Conservation (phyloP, 2,329 filamentous ascomycete genomes). For the Pyrenochaeta sp. region DNA sequence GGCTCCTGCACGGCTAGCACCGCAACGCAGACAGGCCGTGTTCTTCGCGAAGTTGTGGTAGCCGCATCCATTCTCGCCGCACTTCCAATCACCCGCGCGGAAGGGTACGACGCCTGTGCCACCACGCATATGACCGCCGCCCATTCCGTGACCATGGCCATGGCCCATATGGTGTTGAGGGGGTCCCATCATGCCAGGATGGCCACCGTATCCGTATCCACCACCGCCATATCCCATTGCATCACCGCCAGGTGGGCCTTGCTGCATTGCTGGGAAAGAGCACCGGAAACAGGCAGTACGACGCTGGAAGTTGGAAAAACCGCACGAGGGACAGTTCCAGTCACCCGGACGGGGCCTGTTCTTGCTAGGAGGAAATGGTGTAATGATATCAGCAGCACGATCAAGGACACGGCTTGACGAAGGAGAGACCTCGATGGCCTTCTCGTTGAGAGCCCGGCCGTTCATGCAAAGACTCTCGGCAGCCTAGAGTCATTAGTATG, state of each 20-base stretch:
- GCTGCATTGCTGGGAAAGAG: constrained; percentile 94
- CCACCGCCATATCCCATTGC: constrained; percentile 68
- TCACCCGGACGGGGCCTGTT: constrained; percentile 96
- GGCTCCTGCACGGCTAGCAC: constrained; percentile 90
- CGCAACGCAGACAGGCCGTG: constrained; percentile 94
- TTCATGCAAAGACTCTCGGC: constrained; percentile 99
- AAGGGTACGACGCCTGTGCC: constrained; percentile 92
- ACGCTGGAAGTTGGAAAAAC: constrained; percentile 99
- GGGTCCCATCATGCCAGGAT: constrained; percentile 67
- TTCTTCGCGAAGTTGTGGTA: constrained; percentile 99
- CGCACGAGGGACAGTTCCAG: constrained; percentile 98
- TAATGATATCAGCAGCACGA: constrained; percentile 92
- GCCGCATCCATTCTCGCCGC: constrained; percentile 93
- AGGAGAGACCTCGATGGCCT: constrained; percentile 97
- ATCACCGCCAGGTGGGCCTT: constrained; percentile 73
- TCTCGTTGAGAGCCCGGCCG: constrained; percentile 95
- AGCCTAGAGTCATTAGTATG: constrained; percentile 65
- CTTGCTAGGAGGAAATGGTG: constrained; percentile 97
- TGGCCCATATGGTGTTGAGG: constrained; percentile 73
- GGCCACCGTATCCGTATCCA: constrained; percentile 55
- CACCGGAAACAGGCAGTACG: constrained; percentile 98
- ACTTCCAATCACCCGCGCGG: constrained; percentile 99
- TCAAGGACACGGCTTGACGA: constrained; percentile 97
- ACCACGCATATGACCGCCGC: constrained; percentile 68
- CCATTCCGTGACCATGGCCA: constrained; percentile 58